phyloP scores from a whole-genome alignment of 2,329 filamentous ascomycete genomes.

The Trichoderma pleuroti region DNA sequence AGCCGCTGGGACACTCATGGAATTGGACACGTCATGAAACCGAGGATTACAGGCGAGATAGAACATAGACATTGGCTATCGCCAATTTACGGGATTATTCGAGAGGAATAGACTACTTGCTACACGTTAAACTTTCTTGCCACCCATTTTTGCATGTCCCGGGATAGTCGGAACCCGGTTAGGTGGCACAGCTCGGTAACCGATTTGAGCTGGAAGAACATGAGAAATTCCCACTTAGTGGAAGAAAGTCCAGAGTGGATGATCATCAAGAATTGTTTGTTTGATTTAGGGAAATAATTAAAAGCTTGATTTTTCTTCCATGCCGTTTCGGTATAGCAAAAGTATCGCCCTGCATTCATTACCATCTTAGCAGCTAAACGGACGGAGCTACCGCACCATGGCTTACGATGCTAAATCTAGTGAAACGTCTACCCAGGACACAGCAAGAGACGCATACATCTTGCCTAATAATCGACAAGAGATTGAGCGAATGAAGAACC shows the following conservation, averaged over 20 bases:
- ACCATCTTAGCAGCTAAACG: background rate
- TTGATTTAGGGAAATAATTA: background rate
- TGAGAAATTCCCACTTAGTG: background rate
- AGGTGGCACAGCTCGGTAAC: background rate
- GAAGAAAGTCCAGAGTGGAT: background rate
- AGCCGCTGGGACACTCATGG: background rate
- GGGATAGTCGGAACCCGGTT: background rate
- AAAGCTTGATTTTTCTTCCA: background rate
- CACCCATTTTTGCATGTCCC: background rate
- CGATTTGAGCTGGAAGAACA: background rate
- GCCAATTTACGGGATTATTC: background rate
- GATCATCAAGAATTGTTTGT: background rate
- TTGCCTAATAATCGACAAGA: constrained; percentile 7
- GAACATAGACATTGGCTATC: background rate
- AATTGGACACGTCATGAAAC: background rate
- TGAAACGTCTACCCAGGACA: background rate
- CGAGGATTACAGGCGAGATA: background rate
- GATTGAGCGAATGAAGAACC: constrained; percentile 17
- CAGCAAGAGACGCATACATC: constrained; percentile 6
- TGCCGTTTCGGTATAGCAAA: background rate
- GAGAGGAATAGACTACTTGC: background rate
- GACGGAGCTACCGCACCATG: background rate
- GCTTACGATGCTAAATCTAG: background rate
- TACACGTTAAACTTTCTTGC: too few relatives aligned
- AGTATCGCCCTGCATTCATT: background rate